These are phyloP conservation scores for Acanthamoeba lenticulata DNA, from an alignment of 208 protist species.

Conservation along the genomic window DNA sequence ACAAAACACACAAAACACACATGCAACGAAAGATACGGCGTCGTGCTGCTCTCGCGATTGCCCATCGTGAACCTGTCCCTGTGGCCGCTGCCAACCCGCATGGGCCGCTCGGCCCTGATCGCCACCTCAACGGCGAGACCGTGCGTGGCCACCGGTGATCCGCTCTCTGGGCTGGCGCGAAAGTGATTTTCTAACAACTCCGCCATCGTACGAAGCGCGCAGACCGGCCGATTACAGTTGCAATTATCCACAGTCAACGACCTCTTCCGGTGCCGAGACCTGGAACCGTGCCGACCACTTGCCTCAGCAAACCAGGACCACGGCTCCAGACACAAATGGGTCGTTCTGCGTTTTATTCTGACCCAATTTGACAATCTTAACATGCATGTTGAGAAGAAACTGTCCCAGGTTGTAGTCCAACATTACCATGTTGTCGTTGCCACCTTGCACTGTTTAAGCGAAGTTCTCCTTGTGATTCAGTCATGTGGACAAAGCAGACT, in stretches of 20 bases:
- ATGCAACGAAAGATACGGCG: slow-evolving; percentile 53
- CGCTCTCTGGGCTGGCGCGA: too few species aligned
- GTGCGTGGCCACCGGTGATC: too few species aligned
- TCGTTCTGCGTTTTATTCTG: not conserved
- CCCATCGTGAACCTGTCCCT: not conserved
- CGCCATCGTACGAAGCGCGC: not conserved
- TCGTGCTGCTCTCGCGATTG: not conserved
- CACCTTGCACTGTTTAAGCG: too few species aligned
- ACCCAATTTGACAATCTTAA: not conserved
- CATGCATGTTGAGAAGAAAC: not conserved
- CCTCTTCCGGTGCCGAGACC: not conserved
- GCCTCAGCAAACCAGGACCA: not conserved
- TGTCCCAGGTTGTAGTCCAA: not conserved
- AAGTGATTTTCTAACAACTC: too few species aligned
- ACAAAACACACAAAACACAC: too few species aligned
- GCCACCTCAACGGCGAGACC: not conserved
- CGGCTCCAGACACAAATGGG: not conserved
- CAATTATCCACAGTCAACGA: not conserved
- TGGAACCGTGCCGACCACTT: not conserved
- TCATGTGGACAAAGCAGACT: too few species aligned
- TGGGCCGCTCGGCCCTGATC: not conserved
- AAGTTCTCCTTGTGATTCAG: too few species aligned
- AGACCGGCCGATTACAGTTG: not conserved
- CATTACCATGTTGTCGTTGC: too few species aligned
- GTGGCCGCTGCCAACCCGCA: slow-evolving; percentile 14